Conservation (phyloP, 345 rosid species). For the Chamaenerion angustifolium region DNA sequence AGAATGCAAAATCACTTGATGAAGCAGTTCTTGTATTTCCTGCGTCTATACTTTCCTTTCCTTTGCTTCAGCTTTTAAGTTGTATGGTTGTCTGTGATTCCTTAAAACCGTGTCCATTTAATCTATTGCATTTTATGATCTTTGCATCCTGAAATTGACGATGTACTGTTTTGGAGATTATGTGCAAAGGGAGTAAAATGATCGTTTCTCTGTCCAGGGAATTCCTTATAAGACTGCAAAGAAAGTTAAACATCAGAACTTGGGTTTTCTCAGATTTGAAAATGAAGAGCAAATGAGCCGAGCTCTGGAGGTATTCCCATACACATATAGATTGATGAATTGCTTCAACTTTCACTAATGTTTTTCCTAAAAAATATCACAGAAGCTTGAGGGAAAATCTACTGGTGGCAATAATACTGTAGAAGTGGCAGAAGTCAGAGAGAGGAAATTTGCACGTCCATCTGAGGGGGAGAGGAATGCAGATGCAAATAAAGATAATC, state of each 20-base stretch:
- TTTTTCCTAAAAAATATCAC: neutral
- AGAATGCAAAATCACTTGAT: too few relatives aligned
- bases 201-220: conserved; percentile 30
- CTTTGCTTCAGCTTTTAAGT: too few relatives aligned
- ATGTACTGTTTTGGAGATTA: neutral
- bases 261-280: conserved; percentile 75
- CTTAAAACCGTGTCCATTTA: too few relatives aligned
- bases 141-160: too few relatives aligned
- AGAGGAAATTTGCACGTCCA: neutral
- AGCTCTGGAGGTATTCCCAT: conserved; percentile 38
- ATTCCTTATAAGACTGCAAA: conserved; percentile 42
- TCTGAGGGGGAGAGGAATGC: conserved; percentile 9
- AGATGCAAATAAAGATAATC: conserved; percentile 17
- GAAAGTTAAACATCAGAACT: conserved; percentile 74
- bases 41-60: too few relatives aligned
- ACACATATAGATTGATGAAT: neutral
- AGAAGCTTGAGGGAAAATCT: conserved; percentile 64
- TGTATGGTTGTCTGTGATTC: too few relatives aligned
- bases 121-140: too few relatives aligned
- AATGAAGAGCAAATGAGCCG: conserved; percentile 41
- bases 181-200: neutral
- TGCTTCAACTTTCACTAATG: too few relatives aligned
- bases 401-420: conserved; percentile 37
- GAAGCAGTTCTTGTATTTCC: too few relatives aligned
- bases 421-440: conserved; percentile 54